Base-by-base conservation (phyloP, 371 early-diverging fungal genomes). In the Syncephalastrum contaminatum region DNA sequence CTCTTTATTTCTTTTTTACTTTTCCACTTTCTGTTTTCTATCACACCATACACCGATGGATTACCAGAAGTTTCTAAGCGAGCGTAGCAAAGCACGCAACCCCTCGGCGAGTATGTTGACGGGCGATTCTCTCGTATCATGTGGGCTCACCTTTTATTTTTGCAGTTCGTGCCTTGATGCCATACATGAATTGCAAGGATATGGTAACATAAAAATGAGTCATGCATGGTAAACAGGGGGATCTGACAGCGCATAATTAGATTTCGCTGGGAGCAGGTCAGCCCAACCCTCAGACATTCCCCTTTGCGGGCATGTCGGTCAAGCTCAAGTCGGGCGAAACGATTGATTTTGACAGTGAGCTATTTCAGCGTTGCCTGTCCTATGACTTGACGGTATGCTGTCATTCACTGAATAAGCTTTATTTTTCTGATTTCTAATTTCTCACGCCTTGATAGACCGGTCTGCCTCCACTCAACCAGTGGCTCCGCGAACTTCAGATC, bases 281-380 rank as follows among this genome's bases (percentile, higher is more conserved):
- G 43, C 93, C 92, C 15, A 83, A 91, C 57, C 75, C 86, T 4
- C 56, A 54, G 12, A 83, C 88, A 13, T 91, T 90, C 53, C 93
- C 93, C 25, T 87, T 84, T 65, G 83, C 73, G n/a, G 70, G 75
- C 27, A 67, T 91, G 64, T 62, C 60, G 15, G 63, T 90, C 22
- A 82, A 74, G 4, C 70, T 90, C 13, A 84, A 84, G 56, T 62
- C 60, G 21, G 91, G 90, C 41, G 83, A 82, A 41, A 69, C 59
- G 12, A 58, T 87, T 13, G 52, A 65, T 3, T 58, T 87, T n/a
- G 81, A 77, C 27, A 50, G 59, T 4, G 57, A 72, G 13, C 54
- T 79, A 6, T 74, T 82, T 19, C 56, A 49, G 18, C 73, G 76
- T 1, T 69, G 72, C 10, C 50, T 87, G 59, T 79, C 82, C 14